These are phyloP conservation scores for Mitragyna speciosa DNA, from an alignment of 257 asterid genomes.

Conservation along the genomic window DNA sequence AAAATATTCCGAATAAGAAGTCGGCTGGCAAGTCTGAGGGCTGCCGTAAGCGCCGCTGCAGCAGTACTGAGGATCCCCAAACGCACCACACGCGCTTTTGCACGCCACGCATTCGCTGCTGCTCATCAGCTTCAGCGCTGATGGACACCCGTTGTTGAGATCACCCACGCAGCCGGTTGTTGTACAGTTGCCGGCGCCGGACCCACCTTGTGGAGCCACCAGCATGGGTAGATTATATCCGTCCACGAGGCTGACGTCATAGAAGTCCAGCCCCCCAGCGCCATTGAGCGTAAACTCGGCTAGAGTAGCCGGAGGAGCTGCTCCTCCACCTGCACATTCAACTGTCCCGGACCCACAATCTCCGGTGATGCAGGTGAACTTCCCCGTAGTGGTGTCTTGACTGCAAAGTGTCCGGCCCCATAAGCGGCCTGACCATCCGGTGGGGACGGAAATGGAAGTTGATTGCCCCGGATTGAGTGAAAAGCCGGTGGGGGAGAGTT, in stretches of 20 bases:
- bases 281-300: conserved; percentile 86
- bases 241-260: conserved; percentile 81
- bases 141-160: conserved; percentile 56
- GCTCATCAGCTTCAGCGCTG: conserved; percentile 47
- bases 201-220: conserved; percentile 59
- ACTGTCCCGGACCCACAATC: conserved; percentile 66
- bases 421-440: conserved; percentile 71
- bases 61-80: conserved; percentile 33
- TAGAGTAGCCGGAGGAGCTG: conserved; percentile 61
- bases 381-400: conserved; percentile 46
- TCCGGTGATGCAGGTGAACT: conserved; percentile 58
- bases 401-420: conserved; percentile 69
- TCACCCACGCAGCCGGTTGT: conserved; percentile 68
- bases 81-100: conserved; percentile 56
- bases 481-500: conserved; percentile 58
- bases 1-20: conserved; percentile 30
- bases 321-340: conserved; percentile 61
- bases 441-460: conserved; percentile 36
- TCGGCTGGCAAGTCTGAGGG: conserved; percentile 42
- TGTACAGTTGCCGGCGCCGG: conserved; percentile 49
- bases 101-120: conserved; percentile 48
- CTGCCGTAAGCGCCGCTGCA: conserved; percentile 40
- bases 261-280: conserved; percentile 62
- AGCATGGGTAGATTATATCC: conserved; percentile 78
- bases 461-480: conserved; percentile 48